Base-by-base conservation (phyloP, 208 protist species). In the Acanthamoeba divionensis region DNA sequence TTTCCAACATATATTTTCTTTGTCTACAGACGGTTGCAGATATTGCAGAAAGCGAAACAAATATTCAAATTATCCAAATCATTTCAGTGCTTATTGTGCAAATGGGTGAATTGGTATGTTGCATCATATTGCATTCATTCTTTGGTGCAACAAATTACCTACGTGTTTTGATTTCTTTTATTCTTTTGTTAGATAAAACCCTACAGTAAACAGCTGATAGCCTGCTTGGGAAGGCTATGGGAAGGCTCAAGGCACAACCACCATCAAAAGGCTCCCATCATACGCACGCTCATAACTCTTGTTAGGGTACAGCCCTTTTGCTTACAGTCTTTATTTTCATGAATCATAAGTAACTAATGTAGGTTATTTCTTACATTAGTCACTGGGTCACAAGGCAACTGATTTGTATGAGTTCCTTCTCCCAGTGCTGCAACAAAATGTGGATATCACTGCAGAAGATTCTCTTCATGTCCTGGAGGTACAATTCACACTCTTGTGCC, bases 41-140 rank as follows among this genome's bases (percentile, higher is more conserved):
- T 36, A 80, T 80, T 31, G 36, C 71, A 13, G 71, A 80, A 44
- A 80, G 71, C 71, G 71, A 80, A 50, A 80, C 71, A 44, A 80
- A 80, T 50, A 52, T 80, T 55, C 71, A 80, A 31, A 80, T 80
- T 50, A 50, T 80, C 29, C 71, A 80, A 44, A 55, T 80, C 36
- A 80, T 80, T 36, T 80, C 71, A 36, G 71, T 80, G 71, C 45
- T 80, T 2, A 80, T 80, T 36, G 18, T 80, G 0, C 33, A 36
- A 44, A 80, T 80, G 71, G 71, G 71, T 31, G 71, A 80, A n/a
- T 50, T 44, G 15, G 71, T 80, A 31, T 31, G 5, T 73, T 73
- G 65, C 65, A 21, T 36, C 41, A 3, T 73, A 31, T 36, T 41
- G 36, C 36, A 6, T 41, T 41, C 36, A 41, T 41, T 41, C 36